phyloP scores from a whole-genome alignment of 1,139 yeast genomes.

The Saccharomycopsis hybrid region DNA sequence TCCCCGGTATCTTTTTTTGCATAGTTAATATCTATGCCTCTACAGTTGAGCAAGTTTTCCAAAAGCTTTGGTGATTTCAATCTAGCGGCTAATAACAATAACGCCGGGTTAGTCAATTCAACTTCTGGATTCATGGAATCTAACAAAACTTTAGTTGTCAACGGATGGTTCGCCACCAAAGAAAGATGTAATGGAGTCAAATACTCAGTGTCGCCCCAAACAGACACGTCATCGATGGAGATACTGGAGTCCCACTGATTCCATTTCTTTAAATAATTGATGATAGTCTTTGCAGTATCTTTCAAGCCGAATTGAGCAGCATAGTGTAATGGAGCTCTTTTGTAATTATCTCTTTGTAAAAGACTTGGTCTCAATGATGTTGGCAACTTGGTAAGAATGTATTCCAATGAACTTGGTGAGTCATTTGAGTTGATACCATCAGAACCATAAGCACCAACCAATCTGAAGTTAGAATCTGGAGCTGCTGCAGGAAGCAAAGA shows the following conservation, averaged over 20 bases:
- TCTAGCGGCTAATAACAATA: conserved; percentile 66
- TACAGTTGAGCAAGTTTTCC: conserved; percentile 45
- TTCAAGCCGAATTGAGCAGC: conserved; percentile 83
- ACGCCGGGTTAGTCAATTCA: conserved; percentile 40
- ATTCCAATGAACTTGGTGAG: conserved; percentile 46
- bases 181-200: conserved; percentile 81
- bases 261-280: conserved; percentile 50
- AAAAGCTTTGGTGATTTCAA: conserved; percentile 56
- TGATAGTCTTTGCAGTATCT: conserved; percentile 50
- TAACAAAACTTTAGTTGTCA: conserved; percentile 59
- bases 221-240: conserved; percentile 50
- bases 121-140: conserved; percentile 36
- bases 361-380: conserved; percentile 48
- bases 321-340: conserved; percentile 84
- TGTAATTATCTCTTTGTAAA: conserved; percentile 64
- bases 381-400: conserved; percentile 48
- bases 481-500: conserved; percentile 43
- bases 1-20: conserved; percentile 61
- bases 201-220: conserved; percentile 86
- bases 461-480: conserved; percentile 38
- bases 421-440: conserved; percentile 57
- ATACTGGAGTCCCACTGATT: conserved; percentile 38
- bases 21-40: conserved; percentile 60
- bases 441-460: conserved; percentile 49
- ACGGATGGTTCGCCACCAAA: conserved; percentile 76